A percentile compares a stretch with the other conserved stretches of the same genome.
These are phyloP conservation scores for Cryphonectria naterciae DNA, from an alignment of 2,329 filamentous ascomycete species.

Conservation along the genomic window DNA sequence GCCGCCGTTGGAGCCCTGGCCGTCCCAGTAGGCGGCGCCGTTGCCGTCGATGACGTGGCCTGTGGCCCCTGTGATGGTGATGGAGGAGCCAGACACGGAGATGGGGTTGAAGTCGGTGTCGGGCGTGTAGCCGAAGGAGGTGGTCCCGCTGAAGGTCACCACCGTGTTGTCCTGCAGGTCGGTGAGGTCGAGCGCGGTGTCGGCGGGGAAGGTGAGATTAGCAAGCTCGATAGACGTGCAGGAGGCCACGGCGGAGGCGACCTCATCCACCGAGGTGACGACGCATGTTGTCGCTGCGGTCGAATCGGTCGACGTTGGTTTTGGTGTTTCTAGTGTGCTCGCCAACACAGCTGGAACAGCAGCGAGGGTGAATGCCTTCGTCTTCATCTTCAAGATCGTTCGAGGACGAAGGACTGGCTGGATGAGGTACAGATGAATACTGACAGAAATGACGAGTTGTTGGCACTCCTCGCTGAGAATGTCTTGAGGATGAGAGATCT, in stretches of 20 bases:
- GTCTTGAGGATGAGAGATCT: background rate
- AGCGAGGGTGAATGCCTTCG: slow-evolving; percentile 6
- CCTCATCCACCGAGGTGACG: slow-evolving; percentile 27
- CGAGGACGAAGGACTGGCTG: background rate
- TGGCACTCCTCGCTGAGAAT: background rate
- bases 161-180: slow-evolving; percentile 39
- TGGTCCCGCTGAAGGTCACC: slow-evolving; percentile 34
- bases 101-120: slow-evolving; percentile 27
- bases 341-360: slow-evolving; percentile 14
- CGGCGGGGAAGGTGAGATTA: slow-evolving; percentile 41
- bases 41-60: slow-evolving; percentile 31
- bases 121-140: slow-evolving; percentile 26
- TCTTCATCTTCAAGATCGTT: background rate
- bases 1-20: slow-evolving; percentile 16
- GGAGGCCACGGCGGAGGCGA: slow-evolving; percentile 32
- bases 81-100: slow-evolving; percentile 28
- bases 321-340: background rate
- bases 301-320: background rate
- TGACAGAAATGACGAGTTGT: background rate
- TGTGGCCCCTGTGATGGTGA: slow-evolving; percentile 31
- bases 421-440: background rate
- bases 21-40: slow-evolving; percentile 35
- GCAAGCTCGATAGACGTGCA: slow-evolving; percentile 44
- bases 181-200: slow-evolving; percentile 42
- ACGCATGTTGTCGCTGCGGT: slow-evolving; percentile 25